Conservation (phyloP, 179 eudicot genomes). For the Carnegiea gigantea region DNA sequence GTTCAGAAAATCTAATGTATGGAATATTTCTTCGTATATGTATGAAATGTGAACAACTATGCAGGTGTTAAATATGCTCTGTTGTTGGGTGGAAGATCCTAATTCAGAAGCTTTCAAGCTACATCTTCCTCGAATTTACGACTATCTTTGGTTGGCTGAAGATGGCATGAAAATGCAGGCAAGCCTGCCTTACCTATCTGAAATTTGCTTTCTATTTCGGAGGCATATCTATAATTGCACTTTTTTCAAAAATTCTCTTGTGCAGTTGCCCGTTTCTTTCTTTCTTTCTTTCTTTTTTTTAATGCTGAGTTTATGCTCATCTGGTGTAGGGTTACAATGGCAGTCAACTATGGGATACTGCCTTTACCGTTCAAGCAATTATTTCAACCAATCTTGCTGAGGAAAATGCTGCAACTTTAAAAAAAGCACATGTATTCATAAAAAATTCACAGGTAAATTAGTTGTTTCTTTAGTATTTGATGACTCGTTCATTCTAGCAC, state of each 20-base stretch:
- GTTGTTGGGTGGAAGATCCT: slow-evolving; percentile 68
- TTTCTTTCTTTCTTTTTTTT: slow-evolving; percentile 7
- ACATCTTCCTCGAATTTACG: slow-evolving; percentile 53
- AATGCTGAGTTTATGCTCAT: slow-evolving; percentile 9
- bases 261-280: background rate
- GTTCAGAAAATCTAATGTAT: background rate
- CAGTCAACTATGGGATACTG: slow-evolving; percentile 64
- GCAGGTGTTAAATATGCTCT: slow-evolving; percentile 59
- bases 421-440: slow-evolving; percentile 63
- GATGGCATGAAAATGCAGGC: slow-evolving; percentile 73
- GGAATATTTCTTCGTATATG: background rate
- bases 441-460: slow-evolving; percentile 41
- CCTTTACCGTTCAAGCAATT: slow-evolving; percentile 82
- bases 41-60: background rate
- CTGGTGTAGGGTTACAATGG: slow-evolving; percentile 52
- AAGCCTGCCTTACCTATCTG: background rate
- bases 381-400: slow-evolving; percentile 55
- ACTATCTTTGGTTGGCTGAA: slow-evolving; percentile 63
- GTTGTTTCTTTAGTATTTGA: background rate
- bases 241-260: background rate
- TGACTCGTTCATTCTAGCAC: slow-evolving; percentile 7
- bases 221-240: background rate
- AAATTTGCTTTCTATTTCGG: background rate
- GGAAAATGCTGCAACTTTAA: slow-evolving; percentile 59
- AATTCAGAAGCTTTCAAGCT: slow-evolving; percentile 64